Evolutionary conservation across 2,329 filamentous ascomycete species (phyloP).

Genomic region (Meredithiella fracta): DNA sequence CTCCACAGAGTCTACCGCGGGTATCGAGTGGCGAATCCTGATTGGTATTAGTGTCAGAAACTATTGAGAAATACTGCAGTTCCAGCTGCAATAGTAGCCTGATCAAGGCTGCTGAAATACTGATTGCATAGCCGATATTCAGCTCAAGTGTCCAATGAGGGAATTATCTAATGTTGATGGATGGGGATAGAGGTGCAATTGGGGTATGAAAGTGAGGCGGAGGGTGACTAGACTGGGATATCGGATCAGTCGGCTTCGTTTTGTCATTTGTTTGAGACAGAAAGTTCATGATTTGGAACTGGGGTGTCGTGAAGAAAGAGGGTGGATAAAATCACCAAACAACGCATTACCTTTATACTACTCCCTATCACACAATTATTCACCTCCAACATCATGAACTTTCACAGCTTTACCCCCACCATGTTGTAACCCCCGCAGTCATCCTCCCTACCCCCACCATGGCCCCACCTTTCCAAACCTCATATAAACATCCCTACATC

Average conservation of each 20-base stretch:
- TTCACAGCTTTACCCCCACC: background rate
- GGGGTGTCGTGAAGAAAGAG: background rate
- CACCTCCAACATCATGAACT: background rate
- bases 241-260: background rate
- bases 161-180: background rate
- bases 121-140: no score
- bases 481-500: no score
- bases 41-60: constrained; percentile 1
- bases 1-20: background rate
- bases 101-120: no score
- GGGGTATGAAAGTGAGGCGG: background rate
- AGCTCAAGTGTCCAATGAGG: background rate
- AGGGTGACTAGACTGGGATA: background rate
- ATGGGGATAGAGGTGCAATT: background rate
- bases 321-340: background rate
- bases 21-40: background rate
- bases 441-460: background rate
- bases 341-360: background rate
- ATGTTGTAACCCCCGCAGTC: background rate
- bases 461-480: no score
- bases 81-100: background rate
- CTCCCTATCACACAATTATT: background rate
- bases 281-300: background rate
- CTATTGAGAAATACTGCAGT: background rate
- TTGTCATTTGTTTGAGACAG: background rate